Base-by-base conservation (phyloP, 768 basidiomycete genomes). In the Calocybe gangraenosa region DNA sequence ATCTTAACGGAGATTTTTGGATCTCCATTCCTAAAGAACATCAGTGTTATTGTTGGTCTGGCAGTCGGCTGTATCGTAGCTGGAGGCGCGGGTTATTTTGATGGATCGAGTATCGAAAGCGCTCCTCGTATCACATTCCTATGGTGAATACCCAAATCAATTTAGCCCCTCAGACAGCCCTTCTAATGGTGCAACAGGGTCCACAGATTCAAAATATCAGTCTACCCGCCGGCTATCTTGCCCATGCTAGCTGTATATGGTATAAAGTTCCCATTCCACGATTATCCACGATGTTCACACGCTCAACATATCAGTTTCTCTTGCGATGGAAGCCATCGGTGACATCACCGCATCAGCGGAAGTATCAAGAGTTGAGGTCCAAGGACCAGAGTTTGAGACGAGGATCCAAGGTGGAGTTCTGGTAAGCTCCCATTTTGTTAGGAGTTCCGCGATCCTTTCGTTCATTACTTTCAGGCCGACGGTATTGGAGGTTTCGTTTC, bases 271-370 rank as follows among this genome's bases (percentile, higher is more conserved):
- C 19, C 17, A 5, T 10, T 40, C 13, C 9, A 41, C 20, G 28
- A 1, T 11, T 37, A 30, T 31, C 15, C 21, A 41, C 17, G 45
- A 30, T 31, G 15, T 4, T 1, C 7, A 11, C 17, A 41, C 2
- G n/a, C n/a, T n/a, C n/a, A n/a, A n/a, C n/a, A n/a, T 7, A 15
- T 11, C 42, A 85, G 80, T 89, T 6, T 86, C 86, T 0, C 60
- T 81, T 0, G 78, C 83, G 0, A 86, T 92, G 82, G 90, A 92
- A 63, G 83, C 87, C 6, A 91, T 89, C 42, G 89, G 89, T 3
- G 90, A 92, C 54, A 79, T 87, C 53, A 87, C 88, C 1, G 87
- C 89, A 0, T 84, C 84, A 10, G 82, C 84, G 1, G 91, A 93
- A 60, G 86, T 88, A 10, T 91, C 87, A 2, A 78, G 79, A 8